Base-by-base conservation (phyloP, 306 rosid species). In the Malus orientalis region DNA sequence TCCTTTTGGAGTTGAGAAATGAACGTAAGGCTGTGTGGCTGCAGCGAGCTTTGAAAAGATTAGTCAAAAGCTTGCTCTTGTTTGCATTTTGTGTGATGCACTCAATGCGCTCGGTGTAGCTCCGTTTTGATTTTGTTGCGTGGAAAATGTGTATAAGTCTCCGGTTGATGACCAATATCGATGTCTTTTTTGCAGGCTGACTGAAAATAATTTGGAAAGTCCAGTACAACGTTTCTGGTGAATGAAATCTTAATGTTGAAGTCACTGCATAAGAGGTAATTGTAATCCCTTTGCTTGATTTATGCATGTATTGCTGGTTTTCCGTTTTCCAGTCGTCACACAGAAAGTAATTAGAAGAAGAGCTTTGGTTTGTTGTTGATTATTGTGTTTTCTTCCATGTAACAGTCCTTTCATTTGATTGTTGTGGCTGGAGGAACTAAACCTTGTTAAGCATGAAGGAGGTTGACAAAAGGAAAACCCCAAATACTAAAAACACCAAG, bases 391-490 rank as follows among this genome's bases (percentile, higher is more conserved):
- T 81, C 80, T 53, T 68, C 40, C 13, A 53, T 74, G 65, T 74
- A 36, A 20, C 79, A 71, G 72, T 61, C 76, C 85, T 78, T 70
- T 82, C 74, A 63, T 81, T 75, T 71, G 64, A 62, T 77, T 79
- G 81, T 73, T 79, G 77, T 81, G 67, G 71, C 70, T 79, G 75
- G 79, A 80, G 73, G 77, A 78, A 70, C 60, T 88, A 75, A 78
- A 70, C 77, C 51, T 53, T 69, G 58, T 61, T 57, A 27, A 81
- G 67, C 71, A 92, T 92, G 98, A 92, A 87, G 81, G 95, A 92
- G 79, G 86, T 74, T 67, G 97, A 88, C 77, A 89, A 83, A 84
- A 91, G 84, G 83, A 92, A 83, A 73, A 67, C 87, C 53, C 66
- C 90, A 11, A 85, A 74, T 84, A 83, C 78, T 79, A 85, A 80